Percentiles rank a stretch among this genome's conserved stretches.
These are phyloP conservation scores for Pythium inflatum DNA, from an alignment of 352 stramenopile genomes.

Conservation along the genomic window DNA sequence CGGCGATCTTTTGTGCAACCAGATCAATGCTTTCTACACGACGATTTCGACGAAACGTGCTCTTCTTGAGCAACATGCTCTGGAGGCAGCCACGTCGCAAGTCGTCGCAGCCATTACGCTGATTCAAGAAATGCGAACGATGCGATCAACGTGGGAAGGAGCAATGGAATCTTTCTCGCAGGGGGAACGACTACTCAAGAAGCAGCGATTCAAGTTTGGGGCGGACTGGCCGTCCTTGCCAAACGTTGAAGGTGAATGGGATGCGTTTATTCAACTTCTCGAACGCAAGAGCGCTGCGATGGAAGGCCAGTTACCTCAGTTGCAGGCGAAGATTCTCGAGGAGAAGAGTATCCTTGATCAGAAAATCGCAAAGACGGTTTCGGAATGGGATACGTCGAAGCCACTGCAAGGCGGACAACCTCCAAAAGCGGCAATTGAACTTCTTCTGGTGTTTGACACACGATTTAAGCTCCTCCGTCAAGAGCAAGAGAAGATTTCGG, in stretches of 20 bases:
- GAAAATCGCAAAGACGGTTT: constrained; percentile 77
- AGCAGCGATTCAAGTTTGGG: constrained; percentile 95
- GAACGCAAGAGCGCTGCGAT: constrained; percentile 92
- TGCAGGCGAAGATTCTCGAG: constrained; percentile 97
- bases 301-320: constrained; percentile 96
- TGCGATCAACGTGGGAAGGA: constrained; percentile 72
- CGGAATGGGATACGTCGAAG: constrained; percentile 84
- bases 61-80: constrained; percentile 93
- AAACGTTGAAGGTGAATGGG: constrained; percentile 96
- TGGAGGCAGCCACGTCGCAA: constrained; percentile 96
- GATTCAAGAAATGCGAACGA: constrained; percentile 88
- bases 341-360: constrained; percentile 92
- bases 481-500: constrained; percentile 95
- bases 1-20: constrained; percentile 91
- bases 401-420: constrained; percentile 73
- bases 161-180: constrained; percentile 90
- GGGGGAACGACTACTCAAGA: constrained; percentile 95
- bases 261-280: constrained; percentile 92
- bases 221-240: constrained; percentile 96
- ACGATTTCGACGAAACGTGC: constrained; percentile 84
- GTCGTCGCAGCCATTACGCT: constrained; percentile 93
- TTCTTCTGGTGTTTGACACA: constrained; percentile 85
- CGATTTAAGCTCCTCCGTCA: constrained; percentile 81
- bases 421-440: constrained; percentile 74
- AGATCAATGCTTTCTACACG: constrained; percentile 91